Percentiles rank a stretch among this genome's conserved stretches.
Evolutionary conservation across 495 filamentous ascomycete genomes (phyloP).

Genomic region (Penicillium pancosmium): DNA sequence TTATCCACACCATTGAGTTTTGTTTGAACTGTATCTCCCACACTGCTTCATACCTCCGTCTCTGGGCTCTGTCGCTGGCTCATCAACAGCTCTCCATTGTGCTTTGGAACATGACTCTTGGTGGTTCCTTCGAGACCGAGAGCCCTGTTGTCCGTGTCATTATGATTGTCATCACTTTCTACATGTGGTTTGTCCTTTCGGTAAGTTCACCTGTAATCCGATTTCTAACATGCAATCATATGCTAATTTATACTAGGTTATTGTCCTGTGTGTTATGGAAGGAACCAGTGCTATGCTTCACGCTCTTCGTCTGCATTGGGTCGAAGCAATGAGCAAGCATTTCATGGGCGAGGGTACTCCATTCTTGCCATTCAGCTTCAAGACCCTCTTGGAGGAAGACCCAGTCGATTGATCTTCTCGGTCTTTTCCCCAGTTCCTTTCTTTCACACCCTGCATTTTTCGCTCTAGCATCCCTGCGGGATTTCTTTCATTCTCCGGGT

Average conservation of each 20-base stretch:
- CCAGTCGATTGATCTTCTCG: slow-evolving; percentile 50
- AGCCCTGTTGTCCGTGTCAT: slow-evolving; percentile 71
- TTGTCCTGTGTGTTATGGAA: slow-evolving; percentile 79
- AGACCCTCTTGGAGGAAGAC: slow-evolving; percentile 84
- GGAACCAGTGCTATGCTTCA: slow-evolving; percentile 91
- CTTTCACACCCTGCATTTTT: slow-evolving; percentile 14
- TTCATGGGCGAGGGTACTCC: slow-evolving; percentile 93
- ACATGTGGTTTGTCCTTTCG: slow-evolving; percentile 77
- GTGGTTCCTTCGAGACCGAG: slow-evolving; percentile 63
- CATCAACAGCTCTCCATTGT: slow-evolving; percentile 97
- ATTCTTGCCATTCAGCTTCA: slow-evolving; percentile 93
- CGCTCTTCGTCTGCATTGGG: slow-evolving; percentile 94
- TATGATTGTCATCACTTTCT: slow-evolving; percentile 78
- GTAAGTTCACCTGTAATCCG: background rate
- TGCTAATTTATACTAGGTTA: slow-evolving; percentile 51
- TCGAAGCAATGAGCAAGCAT: slow-evolving; percentile 99
- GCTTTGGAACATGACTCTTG: slow-evolving; percentile 95
- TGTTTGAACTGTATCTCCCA: slow-evolving; percentile 99
- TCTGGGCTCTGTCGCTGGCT: slow-evolving; percentile 96
- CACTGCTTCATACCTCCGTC: slow-evolving; percentile 96
- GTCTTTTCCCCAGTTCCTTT: slow-evolving; percentile 20
- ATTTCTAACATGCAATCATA: background rate
- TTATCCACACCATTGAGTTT: slow-evolving; percentile 99
- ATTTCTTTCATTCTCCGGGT: slow-evolving; percentile 20
- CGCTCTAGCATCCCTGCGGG: slow-evolving; percentile 21